phyloP scores from a whole-genome alignment of 345 rosid species.

The Melaleuca alternifolia region DNA sequence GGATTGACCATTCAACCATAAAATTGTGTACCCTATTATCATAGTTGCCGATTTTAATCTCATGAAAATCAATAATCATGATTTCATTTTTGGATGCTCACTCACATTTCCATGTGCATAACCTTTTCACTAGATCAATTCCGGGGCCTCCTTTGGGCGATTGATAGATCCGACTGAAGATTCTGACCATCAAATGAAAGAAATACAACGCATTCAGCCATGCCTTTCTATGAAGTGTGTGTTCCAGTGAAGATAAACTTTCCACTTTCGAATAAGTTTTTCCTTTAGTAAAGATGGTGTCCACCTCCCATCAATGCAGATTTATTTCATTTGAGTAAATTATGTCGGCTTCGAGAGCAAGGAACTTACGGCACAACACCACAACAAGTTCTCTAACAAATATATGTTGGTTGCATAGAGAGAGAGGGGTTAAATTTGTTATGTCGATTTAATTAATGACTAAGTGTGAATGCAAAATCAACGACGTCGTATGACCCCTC shows the following conservation, averaged over 20 bases:
- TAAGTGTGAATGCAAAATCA: too few relatives aligned
- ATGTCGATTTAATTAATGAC: too few relatives aligned
- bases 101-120: neutral
- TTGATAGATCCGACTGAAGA: neutral
- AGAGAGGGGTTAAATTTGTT: too few relatives aligned
- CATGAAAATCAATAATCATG: neutral
- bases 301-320: neutral
- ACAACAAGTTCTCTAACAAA: neutral
- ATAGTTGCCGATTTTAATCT: neutral
- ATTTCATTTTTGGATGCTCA: neutral
- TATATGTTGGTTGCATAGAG: too few relatives aligned
- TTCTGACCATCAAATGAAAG: neutral
- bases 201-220: neutral
- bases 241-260: neutral
- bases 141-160: neutral
- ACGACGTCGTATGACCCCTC: too few relatives aligned
- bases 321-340: neutral
- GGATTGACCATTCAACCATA: constrained; percentile 1
- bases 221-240: neutral
- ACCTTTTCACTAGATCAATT: neutral
- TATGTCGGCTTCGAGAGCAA: neutral
- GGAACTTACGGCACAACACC: neutral
- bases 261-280: neutral
- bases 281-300: neutral
- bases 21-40: neutral